Base-by-base conservation (phyloP, 2,329 filamentous ascomycete genomes). In the Hypocreales sp. region DNA sequence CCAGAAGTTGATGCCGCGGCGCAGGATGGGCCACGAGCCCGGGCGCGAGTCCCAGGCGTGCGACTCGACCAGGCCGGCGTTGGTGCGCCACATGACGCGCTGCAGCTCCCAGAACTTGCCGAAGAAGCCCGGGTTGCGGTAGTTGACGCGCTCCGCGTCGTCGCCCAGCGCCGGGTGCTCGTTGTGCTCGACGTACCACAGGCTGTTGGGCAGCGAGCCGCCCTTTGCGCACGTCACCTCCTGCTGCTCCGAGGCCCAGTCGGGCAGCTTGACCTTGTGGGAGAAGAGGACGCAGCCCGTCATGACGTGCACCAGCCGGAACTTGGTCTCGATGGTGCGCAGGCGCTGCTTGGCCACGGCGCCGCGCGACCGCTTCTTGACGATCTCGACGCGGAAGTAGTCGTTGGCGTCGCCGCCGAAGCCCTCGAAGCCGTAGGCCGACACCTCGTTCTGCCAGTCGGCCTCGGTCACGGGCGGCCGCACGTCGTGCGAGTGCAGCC, bases 1-100 rank as follows among this genome's bases (percentile, higher is more conserved):
- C 90, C 90, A 98, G 66, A 98, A 98, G 62, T 98, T 98, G 66
- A 98, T 98, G 44, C 90, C 90, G 35, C 90, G 82, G 40, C 72
- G 72, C 28, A 98, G 72, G 31, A 92, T 70, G 14, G 90, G 90
- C 90, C 90, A 98, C 6, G 84, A 87, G 19, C 74, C 72, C 18
- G 90, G 90, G 24, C 90, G 80, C 25, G 90, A 95, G 51, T 98
- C 90, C 90, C 92, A 98, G 28, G 86, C 83, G 48, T 98, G 90
- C 12, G 86, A 93, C 46, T 98, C 90, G 15, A 90, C 82, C 26
- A 98, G 72, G 23, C 90, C 90, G 18, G 90, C 90, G 48, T 98
- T 98, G 20, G 90, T 98, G 44, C 70, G 84, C 90, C 90, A 98
- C 90, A 98, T 98, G 37, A 98, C 90, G 54, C 80, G 77, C 50